These are phyloP conservation scores for Anaeramoeba flamelloides DNA, from an alignment of 78 protist genomes.

Conservation along the genomic window DNA sequence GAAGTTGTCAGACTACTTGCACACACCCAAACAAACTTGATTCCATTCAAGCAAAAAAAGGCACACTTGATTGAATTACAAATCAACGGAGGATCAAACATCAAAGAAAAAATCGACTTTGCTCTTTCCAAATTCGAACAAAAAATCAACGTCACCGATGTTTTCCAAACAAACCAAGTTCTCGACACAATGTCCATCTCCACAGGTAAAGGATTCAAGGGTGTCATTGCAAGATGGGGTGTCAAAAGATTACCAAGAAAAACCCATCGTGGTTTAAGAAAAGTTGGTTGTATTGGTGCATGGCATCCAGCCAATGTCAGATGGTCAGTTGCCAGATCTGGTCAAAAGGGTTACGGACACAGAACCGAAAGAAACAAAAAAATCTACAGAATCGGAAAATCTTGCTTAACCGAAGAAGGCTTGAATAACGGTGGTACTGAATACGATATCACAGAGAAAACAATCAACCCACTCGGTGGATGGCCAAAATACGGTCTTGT, in stretches of 20 bases:
- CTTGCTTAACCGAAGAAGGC: no score
- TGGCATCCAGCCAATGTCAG: conserved; percentile 99
- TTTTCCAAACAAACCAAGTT: conserved; percentile 79
- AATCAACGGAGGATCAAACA: conserved; percentile 98
- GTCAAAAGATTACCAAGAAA: conserved; percentile 89
- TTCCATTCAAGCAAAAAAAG: conserved; percentile 77
- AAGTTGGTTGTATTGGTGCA: conserved; percentile 99
- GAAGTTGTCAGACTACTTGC: conserved; percentile 89
- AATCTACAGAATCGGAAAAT: conserved; percentile 95
- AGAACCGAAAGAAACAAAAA: conserved; percentile 98
- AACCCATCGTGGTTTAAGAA: conserved; percentile 98
- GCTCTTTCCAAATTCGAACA: conserved; percentile 78
- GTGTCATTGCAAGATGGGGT: conserved; percentile 96
- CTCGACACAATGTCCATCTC: conserved; percentile 90
- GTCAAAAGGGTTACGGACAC: conserved; percentile 98
- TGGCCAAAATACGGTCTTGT: conserved; percentile 96
- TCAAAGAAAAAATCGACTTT: conserved; percentile 84
- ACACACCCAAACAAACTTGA: conserved; percentile 87
- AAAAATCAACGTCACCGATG: conserved; percentile 61
- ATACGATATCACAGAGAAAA: conserved; percentile 89
- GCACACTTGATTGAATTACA: conserved; percentile 97
- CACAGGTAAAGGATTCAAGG: conserved; percentile 96
- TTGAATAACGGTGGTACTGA: conserved; percentile 87
- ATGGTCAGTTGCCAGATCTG: conserved; percentile 97
- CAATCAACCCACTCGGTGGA: conserved; percentile 99